phyloP scores from a whole-genome alignment of 805 yeast genomes.

The Candida quercuum region DNA sequence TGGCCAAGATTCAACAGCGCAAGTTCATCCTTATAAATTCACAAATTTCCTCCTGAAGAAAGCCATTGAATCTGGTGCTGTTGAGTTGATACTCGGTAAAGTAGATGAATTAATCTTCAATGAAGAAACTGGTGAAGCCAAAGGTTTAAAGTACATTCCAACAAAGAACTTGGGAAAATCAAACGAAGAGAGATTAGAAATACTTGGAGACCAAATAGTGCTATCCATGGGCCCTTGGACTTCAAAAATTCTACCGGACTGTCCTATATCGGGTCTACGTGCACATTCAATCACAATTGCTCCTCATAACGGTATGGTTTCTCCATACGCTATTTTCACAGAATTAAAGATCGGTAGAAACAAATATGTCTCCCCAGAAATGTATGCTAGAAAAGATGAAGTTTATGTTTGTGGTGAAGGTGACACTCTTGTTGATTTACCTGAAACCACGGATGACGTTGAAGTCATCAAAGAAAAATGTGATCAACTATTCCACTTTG shows the following conservation, averaged over 20 bases:
- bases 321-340: constrained; percentile 92
- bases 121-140: constrained; percentile 59
- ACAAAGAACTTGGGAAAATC: constrained; percentile 19
- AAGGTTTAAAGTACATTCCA: constrained; percentile 62
- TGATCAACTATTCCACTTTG: constrained; percentile 78
- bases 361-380: constrained; percentile 83
- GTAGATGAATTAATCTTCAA: constrained; percentile 63
- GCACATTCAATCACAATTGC: constrained; percentile 93
- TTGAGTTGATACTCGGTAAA: constrained; percentile 82
- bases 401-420: constrained; percentile 98
- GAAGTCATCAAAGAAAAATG: constrained; percentile 84
- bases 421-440: constrained; percentile 82
- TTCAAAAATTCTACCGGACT: constrained; percentile 79
- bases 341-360: constrained; percentile 70
- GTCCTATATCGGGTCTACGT: constrained; percentile 90
- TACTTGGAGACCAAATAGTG: constrained; percentile 72
- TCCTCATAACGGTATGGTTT: constrained; percentile 71
- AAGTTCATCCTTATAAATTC: constrained; percentile 92
- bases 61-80: constrained; percentile 76
- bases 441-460: constrained; percentile 92
- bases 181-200: constrained; percentile 34
- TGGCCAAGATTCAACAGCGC: constrained; percentile 85
- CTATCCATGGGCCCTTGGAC: constrained; percentile 97
- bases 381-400: constrained; percentile 92
- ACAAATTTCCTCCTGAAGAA: constrained; percentile 78